Evolutionary conservation across 202 grass and related monocot genomes (phyloP), one percentile per base, ranked within the genome.

Genomic region (Hordeum pubiflorum): DNA sequence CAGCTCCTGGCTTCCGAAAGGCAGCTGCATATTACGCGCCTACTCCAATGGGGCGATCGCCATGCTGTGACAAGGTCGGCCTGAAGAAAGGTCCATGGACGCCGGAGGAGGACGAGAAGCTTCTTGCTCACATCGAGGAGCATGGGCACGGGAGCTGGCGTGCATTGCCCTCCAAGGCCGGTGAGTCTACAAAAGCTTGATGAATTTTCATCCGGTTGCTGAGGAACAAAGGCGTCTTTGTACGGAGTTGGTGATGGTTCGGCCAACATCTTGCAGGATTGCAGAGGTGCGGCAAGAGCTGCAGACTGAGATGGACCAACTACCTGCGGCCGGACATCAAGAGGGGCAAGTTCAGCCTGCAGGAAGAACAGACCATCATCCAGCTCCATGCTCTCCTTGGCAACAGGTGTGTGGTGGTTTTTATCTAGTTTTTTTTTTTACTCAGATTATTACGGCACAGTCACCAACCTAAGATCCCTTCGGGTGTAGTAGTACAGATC

Each of bases 1-100:
- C 74, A 83, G 40, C 40, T 69, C 67, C 52, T 69, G 68, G 77
- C 60, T 86, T 86, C 74, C 33, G 32, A 58, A 74, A 75, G 60
- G 58, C 32, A 79, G 58, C 58, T 82, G 23, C 79, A 79, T 43
- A 68, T 57, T 58, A 40, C 79, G 69, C 10, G 40, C 40, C 68
- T 74, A 59, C 74, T 62, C 76, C 67, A 74, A 97, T 97, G 94
- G 94, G 94, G 40, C 85, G 91, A 22, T 97, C 94, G 46, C 94
- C 91, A 10, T 97, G 91, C 75, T 97, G 94, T 69, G 94, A 97
- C 63, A 94, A 97, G 88, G 84, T 94, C 44, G 89, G 91, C 52
- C 77, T 97, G 58, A 97, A 97, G 91, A 97, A 94, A 92, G 94
- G 94, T 43, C 94, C 94, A 57, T 97, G 94, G 94, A 94, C 91